Conservation (phyloP, 208 protist species). For the Tritrichomonas foetus region DNA sequence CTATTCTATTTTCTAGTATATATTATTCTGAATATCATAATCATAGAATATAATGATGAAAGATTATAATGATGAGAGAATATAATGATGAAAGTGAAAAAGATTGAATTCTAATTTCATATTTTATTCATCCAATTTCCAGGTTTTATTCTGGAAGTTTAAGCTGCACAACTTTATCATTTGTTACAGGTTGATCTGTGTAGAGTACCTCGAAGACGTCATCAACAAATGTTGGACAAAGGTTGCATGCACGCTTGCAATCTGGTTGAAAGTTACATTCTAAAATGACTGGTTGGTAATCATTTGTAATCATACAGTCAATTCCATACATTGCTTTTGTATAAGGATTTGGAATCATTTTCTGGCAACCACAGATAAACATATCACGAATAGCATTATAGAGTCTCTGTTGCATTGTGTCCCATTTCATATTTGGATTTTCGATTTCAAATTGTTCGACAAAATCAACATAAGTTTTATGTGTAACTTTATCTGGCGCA, state of each 20-base stretch:
- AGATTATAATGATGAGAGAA: too few species aligned
- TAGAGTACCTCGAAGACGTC: constrained; percentile 10
- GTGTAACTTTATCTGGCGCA: not conserved
- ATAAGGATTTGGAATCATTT: not conserved
- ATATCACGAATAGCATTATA: not conserved
- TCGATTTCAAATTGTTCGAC: not conserved
- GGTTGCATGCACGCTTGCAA: constrained; percentile 6
- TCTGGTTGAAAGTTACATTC: constrained; percentile 36
- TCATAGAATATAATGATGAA: too few species aligned
- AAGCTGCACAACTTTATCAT: not conserved
- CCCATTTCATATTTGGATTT: constrained; percentile 1
- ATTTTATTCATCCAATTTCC: too few species aligned
- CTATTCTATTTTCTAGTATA: too few species aligned
- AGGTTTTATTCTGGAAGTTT: not conserved
- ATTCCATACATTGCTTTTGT: constrained; percentile 36
- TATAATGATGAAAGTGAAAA: too few species aligned
- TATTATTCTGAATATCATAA: too few species aligned
- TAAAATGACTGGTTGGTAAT: not conserved
- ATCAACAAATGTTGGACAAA: constrained; percentile 25
- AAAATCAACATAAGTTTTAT: constrained; percentile 31
- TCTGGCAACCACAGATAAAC: not conserved
- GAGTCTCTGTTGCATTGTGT: not conserved
- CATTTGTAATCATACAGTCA: constrained; percentile 1
- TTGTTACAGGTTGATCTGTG: constrained; percentile 11
- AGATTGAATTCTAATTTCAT: too few species aligned